These are phyloP conservation scores for Sarcodon sp. DNA, from an alignment of 768 basidiomycete species.

Conservation along the genomic window DNA sequence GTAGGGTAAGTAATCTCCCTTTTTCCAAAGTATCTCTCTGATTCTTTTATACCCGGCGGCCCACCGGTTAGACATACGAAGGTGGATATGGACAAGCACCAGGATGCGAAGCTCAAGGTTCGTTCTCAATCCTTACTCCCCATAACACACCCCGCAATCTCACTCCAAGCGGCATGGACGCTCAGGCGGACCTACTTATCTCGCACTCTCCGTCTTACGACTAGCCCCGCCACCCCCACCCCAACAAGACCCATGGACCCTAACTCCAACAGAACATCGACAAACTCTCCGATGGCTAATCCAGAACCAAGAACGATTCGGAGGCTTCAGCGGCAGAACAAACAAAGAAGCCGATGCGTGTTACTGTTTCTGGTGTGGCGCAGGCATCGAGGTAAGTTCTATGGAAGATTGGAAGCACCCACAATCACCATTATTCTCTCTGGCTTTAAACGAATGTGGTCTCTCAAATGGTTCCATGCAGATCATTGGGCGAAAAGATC, in stretches of 20 bases:
- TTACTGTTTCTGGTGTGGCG: conserved; percentile 95
- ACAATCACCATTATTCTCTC: conserved; percentile 1
- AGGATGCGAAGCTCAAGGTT: conserved; percentile 77
- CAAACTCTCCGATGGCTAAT: conserved; percentile 67
- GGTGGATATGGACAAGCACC: conserved; percentile 85
- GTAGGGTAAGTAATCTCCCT: conserved; percentile 40
- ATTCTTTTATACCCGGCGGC: conserved; percentile 3
- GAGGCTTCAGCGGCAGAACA: conserved; percentile 84
- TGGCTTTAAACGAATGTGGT: neutral
- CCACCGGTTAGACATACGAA: conserved; percentile 63
- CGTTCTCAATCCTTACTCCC: conserved; percentile 3
- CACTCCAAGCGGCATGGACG: neutral
- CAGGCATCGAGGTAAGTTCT: conserved; percentile 50
- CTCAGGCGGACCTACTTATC: conserved; percentile 89
- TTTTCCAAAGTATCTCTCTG: too few relatives aligned
- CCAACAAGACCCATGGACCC: conserved; percentile 8
- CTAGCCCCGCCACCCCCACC: conserved; percentile 22
- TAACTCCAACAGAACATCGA: conserved; percentile 23
- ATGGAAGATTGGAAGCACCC: neutral
- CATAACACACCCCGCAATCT: too few relatives aligned
- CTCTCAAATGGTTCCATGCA: conserved; percentile 15
- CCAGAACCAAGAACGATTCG: conserved; percentile 55
- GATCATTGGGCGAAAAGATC: conserved; percentile 52
- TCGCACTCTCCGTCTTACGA: conserved; percentile 65
- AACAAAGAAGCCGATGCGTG: conserved; percentile 86